Percentiles rank a stretch among this genome's conserved stretches.
phyloP scores from a whole-genome alignment of 495 filamentous ascomycete species.

The Xylaria acuta region DNA sequence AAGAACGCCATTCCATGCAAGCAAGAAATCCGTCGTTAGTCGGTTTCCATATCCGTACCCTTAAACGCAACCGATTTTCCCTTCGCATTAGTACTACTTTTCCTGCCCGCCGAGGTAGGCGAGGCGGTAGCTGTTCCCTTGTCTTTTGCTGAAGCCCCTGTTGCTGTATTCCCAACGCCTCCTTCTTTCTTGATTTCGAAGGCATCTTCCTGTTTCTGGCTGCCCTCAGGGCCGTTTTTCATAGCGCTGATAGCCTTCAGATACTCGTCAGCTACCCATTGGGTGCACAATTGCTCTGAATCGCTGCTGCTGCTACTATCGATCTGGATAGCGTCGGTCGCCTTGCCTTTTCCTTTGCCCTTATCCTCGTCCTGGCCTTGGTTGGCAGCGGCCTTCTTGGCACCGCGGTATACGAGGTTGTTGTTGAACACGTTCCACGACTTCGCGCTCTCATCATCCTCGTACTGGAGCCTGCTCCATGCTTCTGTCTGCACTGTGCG shows the following conservation, averaged over 20 bases:
- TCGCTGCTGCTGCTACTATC: conserved; percentile 36
- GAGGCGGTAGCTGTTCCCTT: conserved; percentile 23
- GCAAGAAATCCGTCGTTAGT: conserved; percentile 16
- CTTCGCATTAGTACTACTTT: conserved; percentile 21
- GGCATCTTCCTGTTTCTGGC: conserved; percentile 28
- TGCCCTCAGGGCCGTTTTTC: conserved; percentile 29
- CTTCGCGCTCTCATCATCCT: conserved; percentile 50
- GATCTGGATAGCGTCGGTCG: conserved; percentile 18
- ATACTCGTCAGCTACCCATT: conserved; percentile 50
- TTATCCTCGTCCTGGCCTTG: conserved; percentile 11
- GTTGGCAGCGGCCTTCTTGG: background rate
- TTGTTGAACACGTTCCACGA: conserved; percentile 53
- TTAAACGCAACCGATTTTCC: conserved; percentile 40
- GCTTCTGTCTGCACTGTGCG: conserved; percentile 52
- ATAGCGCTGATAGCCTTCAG: conserved; percentile 47
- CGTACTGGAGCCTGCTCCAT: conserved; percentile 51
- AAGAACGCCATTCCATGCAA: conserved; percentile 40
- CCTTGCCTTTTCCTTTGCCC: conserved; percentile 36
- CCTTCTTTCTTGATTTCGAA: conserved; percentile 40
- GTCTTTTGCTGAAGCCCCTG: conserved; percentile 21
- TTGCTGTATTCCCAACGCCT: conserved; percentile 18
- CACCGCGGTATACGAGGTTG: conserved; percentile 42
- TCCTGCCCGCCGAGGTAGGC: conserved; percentile 23
- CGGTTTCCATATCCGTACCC: conserved; percentile 25
- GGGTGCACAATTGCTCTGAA: conserved; percentile 39